Evolutionary conservation across 2,329 filamentous ascomycete species (phyloP), one percentile per base, ranked within the genome.

Genomic region (Fonsecaea erecta): DNA sequence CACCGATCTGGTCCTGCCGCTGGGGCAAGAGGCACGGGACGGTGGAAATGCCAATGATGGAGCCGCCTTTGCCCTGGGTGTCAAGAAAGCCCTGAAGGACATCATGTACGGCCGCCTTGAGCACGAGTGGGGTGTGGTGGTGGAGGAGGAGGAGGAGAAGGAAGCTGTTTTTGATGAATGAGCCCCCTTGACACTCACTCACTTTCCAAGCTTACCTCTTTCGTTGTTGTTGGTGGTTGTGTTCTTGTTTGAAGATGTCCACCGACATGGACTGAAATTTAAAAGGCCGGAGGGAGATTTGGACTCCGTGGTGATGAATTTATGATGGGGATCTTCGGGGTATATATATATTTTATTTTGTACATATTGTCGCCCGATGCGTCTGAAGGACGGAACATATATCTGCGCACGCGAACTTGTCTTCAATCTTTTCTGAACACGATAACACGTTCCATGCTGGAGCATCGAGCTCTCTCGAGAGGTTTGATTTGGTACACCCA

Each of bases 71-170:
- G 68, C 70, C 5, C 60, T 66, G 71, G 81, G 82, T 76, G 79
- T 92, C 75, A 92, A 91, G 83, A 78, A 78, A 40, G 89, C 85
- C 85, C 79, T 93, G 69, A 81, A 83, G 69, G 86, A 89, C 70
- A 91, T 93, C 78, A 92, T 91, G 88, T 92, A 89, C 75, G 90
- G 90, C 66, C 84, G 84, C 64, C 85, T 84, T 73, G 74, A 88
- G 64, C 89, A 92, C 75, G 80, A 85, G 54, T 93, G 90, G 89
- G 88, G 85, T 37, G 84, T 91, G 62, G 83, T 90, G 37, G 82
- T 93, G 37, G 80, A 85, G 59, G 87, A 90, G 37, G 80, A 85
- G 59, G 87, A 90, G n/a, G 12, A 48, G 43, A 48, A 48, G 21
- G 43, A 24, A 24, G 3, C 4, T 11, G 43, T 16, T 12, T 48